These are phyloP conservation scores for Penicillium nordicum DNA, from an alignment of 2,329 filamentous ascomycete genomes.

Conservation along the genomic window DNA sequence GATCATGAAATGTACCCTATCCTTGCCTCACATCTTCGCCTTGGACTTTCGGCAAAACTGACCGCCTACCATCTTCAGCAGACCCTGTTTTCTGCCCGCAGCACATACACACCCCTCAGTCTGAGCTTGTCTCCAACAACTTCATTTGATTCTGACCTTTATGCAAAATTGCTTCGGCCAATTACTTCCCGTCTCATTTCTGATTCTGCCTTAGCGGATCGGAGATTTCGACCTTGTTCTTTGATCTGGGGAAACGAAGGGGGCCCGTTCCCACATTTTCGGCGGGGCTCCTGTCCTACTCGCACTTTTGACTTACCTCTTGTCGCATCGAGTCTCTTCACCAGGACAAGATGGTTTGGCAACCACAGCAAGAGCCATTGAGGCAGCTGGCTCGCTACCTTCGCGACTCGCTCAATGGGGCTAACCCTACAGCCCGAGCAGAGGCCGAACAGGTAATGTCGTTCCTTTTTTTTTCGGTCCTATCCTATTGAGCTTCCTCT, in stretches of 20 bases:
- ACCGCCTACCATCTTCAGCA: slow-evolving; percentile 2
- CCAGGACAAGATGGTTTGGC: slow-evolving; percentile 72
- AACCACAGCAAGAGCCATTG: slow-evolving; percentile 82
- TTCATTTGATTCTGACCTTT: not conserved
- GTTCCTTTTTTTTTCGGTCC: slow-evolving; percentile 8
- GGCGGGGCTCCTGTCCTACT: slow-evolving; percentile 27
- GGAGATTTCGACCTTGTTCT: slow-evolving; percentile 5
- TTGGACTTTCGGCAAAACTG: not conserved
- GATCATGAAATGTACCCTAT: not conserved
- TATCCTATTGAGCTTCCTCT: slow-evolving; percentile 7
- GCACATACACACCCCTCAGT: slow-evolving; percentile 10
- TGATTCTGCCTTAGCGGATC: slow-evolving; percentile 4
- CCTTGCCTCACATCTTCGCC: not conserved
- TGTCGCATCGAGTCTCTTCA: slow-evolving; percentile 20
- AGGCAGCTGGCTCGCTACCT: slow-evolving; percentile 84
- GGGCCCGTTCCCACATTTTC: slow-evolving; percentile 27
- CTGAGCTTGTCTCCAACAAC: not conserved
- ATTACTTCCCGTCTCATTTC: not conserved
- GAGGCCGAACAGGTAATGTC: slow-evolving; percentile 73
- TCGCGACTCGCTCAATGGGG: slow-evolving; percentile 85
- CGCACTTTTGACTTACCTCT: slow-evolving; percentile 20
- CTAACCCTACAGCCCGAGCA: slow-evolving; percentile 72
- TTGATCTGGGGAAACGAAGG: slow-evolving; percentile 18
- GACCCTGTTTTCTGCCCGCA: slow-evolving; percentile 9
- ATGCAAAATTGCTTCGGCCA: not conserved